phyloP scores from a whole-genome alignment of 2,329 filamentous ascomycete genomes.

The Fusarium pseudoanthophilum region DNA sequence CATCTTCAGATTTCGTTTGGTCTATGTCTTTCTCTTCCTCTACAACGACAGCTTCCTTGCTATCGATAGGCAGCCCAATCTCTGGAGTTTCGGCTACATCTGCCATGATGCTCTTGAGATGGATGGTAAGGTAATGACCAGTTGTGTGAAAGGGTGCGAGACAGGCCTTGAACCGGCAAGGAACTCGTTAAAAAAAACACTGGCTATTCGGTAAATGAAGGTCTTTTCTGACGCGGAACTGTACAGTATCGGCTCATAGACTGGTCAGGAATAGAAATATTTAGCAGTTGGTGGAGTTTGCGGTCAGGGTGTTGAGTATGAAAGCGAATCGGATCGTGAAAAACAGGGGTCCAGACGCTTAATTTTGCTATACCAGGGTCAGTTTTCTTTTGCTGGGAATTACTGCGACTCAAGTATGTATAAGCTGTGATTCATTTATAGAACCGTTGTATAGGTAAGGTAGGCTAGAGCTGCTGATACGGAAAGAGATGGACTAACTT shows the following conservation, averaged over 20 bases:
- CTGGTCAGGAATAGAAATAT: conserved; percentile 12
- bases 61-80: conserved; percentile 8
- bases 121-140: neutral
- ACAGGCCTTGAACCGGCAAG: neutral
- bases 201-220: neutral
- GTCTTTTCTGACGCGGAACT: neutral
- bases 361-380: neutral
- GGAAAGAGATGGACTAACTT: neutral
- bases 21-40: conserved; percentile 1
- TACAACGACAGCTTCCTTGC: neutral
- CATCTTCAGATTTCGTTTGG: conserved; percentile 9
- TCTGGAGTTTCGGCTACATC: conserved; percentile 10
- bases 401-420: neutral
- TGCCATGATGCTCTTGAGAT: conserved; percentile 15
- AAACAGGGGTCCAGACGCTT: conserved; percentile 23
- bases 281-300: conserved; percentile 13
- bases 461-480: neutral
- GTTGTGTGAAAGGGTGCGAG: neutral
- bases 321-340: conserved; percentile 8
- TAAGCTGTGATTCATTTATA: neutral
- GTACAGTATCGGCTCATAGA: conserved; percentile 4
- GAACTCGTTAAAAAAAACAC: neutral
- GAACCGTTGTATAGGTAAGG: neutral
- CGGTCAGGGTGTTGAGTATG: conserved; percentile 5
- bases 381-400: neutral